These are phyloP conservation scores for Rubus parviflorus DNA, from an alignment of 306 rosid genomes.

Conservation along the genomic window DNA sequence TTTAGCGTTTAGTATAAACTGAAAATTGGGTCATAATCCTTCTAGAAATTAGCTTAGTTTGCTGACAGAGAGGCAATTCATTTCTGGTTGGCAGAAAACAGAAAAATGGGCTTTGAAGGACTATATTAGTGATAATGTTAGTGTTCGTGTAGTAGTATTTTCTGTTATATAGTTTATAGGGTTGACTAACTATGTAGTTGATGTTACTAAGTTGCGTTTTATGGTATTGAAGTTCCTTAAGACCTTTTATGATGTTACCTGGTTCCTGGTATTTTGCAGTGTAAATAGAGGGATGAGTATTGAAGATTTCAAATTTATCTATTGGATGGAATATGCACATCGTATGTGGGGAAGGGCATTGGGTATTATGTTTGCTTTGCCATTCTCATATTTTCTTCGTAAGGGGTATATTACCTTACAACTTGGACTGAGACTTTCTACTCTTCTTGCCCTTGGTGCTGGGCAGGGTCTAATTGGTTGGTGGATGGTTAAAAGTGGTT, in stretches of 20 bases:
- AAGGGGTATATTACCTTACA: conserved; percentile 77
- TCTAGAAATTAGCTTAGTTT: not conserved
- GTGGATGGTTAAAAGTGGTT: conserved; percentile 98
- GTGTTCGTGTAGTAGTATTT: not conserved
- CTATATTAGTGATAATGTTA: not conserved
- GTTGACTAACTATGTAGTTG: not conserved
- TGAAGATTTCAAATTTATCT: conserved; percentile 49
- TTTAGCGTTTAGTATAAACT: not conserved
- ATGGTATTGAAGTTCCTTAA: not conserved
- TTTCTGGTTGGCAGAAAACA: not conserved
- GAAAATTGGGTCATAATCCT: not conserved
- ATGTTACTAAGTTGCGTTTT: not conserved
- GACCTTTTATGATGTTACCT: not conserved
- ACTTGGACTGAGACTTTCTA: conserved; percentile 72
- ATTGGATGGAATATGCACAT: conserved; percentile 82
- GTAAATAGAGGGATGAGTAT: conserved; percentile 47
- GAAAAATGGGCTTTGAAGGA: not conserved
- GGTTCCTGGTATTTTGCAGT: conserved; percentile 27
- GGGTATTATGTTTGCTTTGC: conserved; percentile 80
- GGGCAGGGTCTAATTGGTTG: conserved; percentile 91
- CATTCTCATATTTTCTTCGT: conserved; percentile 88
- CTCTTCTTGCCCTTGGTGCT: conserved; percentile 76
- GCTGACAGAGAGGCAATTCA: not conserved
- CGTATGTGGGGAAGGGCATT: conserved; percentile 96
- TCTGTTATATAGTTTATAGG: not conserved